Base-by-base conservation (phyloP, 78 protist genomes). In the Dictyostelium brefeldianum region DNA sequence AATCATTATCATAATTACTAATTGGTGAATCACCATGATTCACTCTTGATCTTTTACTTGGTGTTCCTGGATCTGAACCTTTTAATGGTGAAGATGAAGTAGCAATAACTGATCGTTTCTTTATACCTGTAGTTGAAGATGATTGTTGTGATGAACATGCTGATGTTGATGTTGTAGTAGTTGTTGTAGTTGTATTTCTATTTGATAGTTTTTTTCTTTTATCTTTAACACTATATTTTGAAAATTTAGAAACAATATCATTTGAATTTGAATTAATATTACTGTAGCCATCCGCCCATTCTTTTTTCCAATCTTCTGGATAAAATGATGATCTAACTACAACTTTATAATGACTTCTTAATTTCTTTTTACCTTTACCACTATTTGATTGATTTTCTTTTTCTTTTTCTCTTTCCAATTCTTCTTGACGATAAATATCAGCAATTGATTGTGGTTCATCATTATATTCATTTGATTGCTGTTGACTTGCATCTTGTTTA, bases 221-320 rank as follows among this genome's bases (percentile, higher is more conserved):
- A 36, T 36, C 43, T 36, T 36, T 36, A 36, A 36, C 43, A 36
- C 43, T 36, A 36, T 36, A 62, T 62, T 62, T 62, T 17, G n/a
- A 29, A 31, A 62, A 62, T 62, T 62, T 62, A 11, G 70, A 22
- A 62, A 62, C 14, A 11, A 62, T 25, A 22, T 62, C 27, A 25
- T 4, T 56, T 31, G 83, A 59, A 36, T 31, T 36, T 56, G 83
- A 50, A 78, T 78, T 78, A 54, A 78, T 31, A 2, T 78, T 70
- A 18, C 1, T 18, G 20, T 17, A 78, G 20, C 83, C 83, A 36
- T 78, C 83, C 20, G 56, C 6, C 83, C 83, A 78, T 78, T 78
- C 83, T 56, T 78, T 78, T 78, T 47, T 78, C 83, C 83, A 78
- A 54, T 29, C 70, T 8, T 78, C 71, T 18, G 51, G 71, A 78